phyloP scores from a whole-genome alignment of 2,329 filamentous ascomycete genomes.

The Penicillium hordei region DNA sequence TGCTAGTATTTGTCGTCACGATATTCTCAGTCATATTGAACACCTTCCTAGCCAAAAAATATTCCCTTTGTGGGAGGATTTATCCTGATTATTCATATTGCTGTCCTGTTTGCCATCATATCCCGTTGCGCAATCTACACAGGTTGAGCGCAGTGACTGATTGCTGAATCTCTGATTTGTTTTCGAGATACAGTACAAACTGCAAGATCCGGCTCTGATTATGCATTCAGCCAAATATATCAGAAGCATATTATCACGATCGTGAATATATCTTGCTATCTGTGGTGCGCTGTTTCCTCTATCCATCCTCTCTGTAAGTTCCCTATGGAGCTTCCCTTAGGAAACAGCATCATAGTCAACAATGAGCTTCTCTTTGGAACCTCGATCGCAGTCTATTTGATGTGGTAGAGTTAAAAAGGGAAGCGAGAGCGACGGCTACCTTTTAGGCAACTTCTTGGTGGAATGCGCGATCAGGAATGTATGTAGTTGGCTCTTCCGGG shows the following conservation, averaged over 20 bases:
- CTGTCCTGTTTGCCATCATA: slow-evolving; percentile 46
- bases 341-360: background rate
- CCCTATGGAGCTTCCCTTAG: background rate
- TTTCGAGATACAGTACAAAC: background rate
- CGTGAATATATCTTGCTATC: background rate
- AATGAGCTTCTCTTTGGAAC: background rate
- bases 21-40: slow-evolving; percentile 44
- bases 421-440: too few species aligned
- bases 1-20: slow-evolving; percentile 37
- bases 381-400: background rate
- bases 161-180: background rate
- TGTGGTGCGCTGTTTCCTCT: too few species aligned
- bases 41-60: slow-evolving; percentile 40
- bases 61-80: slow-evolving; percentile 40
- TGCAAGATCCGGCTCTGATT: background rate
- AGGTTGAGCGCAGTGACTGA: background rate
- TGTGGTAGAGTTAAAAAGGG: too few species aligned
- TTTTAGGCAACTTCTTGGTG: background rate
- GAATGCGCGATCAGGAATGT: background rate
- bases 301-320: background rate
- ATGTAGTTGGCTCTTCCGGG: background rate
- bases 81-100: slow-evolving; percentile 45
- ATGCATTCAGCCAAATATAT: background rate
- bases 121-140: slow-evolving; percentile 36
- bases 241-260: background rate